These are phyloP conservation scores for Moesziomyces parantarcticus DNA, from an alignment of 1,284 basidiomycete species.

Conservation along the genomic window DNA sequence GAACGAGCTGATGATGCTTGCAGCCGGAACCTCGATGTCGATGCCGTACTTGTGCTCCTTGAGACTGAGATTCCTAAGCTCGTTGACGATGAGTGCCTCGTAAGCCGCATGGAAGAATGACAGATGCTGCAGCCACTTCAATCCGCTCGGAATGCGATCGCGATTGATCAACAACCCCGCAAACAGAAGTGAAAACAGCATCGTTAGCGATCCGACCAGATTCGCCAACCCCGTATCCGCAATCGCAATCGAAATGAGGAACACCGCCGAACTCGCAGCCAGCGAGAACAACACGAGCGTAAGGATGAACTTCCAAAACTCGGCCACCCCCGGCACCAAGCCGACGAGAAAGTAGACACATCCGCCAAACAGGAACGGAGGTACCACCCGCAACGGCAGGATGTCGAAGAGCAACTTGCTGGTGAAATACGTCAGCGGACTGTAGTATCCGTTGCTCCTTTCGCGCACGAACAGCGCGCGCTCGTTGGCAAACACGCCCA, in stretches of 20 bases:
- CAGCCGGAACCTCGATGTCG: constrained; percentile 57
- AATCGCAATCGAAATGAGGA: constrained; percentile 88
- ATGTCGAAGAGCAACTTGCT: constrained; percentile 97
- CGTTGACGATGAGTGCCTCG: constrained; percentile 94
- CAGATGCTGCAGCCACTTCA: constrained; percentile 87
- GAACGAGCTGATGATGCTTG: constrained; percentile 50
- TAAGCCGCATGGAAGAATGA: constrained; percentile 99
- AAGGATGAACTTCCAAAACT: constrained; percentile 98
- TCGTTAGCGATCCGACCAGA: constrained; percentile 89
- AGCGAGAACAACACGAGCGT: constrained; percentile 86
- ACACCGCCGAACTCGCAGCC: constrained; percentile 87
- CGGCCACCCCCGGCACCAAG: constrained; percentile 85
- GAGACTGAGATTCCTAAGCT: constrained; percentile 89
- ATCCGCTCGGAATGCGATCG: constrained; percentile 78
- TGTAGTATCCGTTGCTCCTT: constrained; percentile 96
- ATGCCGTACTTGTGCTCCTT: constrained; percentile 73
- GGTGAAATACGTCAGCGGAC: constrained; percentile 91
- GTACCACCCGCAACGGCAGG: constrained; percentile 89
- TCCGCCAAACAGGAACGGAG: constrained; percentile 90
- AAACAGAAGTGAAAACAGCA: constrained; percentile 93
- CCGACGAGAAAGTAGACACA: constrained; percentile 94
- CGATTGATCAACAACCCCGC: constrained; percentile 95
- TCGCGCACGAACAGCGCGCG: constrained; percentile 95
- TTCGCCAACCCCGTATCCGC: constrained; percentile 87
- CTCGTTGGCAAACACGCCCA: constrained; percentile 92